Conservation (phyloP, 2,329 filamentous ascomycete species). For the Xylaria arbuscula region DNA sequence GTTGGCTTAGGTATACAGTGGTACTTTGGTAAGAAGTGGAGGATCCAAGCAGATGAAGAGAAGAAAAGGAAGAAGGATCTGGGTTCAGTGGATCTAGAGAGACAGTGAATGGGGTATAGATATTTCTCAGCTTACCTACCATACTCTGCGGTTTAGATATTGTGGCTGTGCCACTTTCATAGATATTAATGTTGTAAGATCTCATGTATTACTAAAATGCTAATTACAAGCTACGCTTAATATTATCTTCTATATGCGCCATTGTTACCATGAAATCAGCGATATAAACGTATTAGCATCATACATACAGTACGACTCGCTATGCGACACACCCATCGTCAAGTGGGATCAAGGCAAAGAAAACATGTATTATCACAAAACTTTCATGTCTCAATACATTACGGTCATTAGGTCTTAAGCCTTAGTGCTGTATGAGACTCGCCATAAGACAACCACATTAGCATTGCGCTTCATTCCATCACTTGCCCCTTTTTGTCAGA, state of each 20-base stretch:
- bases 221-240: neutral
- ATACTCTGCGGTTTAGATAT: neutral
- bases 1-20: conserved; percentile 58
- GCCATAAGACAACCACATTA: no score
- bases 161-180: neutral
- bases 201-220: neutral
- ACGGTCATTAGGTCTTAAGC: no score
- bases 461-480: no score
- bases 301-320: no score
- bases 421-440: no score
- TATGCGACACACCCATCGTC: no score
- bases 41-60: conserved; percentile 40
- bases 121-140: neutral
- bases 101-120: neutral
- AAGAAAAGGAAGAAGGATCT: neutral
- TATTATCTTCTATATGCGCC: neutral
- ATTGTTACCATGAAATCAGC: neutral
- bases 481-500: no score
- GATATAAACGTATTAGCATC: neutral
- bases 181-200: neutral
- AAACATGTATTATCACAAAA: no score
- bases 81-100: neutral
- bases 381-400: no score
- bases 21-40: conserved; percentile 54
- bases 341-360: no score